Evolutionary conservation across 495 filamentous ascomycete genomes (phyloP), one percentile per base, ranked within the genome.

Genomic region (Ascodesmis nigricans): DNA sequence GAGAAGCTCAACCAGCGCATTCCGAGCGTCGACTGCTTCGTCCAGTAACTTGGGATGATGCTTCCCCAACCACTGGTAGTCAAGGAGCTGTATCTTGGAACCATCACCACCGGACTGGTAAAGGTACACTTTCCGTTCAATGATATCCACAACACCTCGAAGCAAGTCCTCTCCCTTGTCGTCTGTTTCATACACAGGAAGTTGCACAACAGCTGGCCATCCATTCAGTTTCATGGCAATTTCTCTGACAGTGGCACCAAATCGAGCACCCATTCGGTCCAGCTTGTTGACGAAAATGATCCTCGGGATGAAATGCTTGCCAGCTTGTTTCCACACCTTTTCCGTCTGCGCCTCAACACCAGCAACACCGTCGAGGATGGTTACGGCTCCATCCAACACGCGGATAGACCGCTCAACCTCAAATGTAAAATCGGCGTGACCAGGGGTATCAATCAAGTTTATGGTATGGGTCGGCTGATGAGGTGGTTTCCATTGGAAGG

Each of bases 271-370:
- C 40, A 90, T 79, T 21, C 90, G 73, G 47, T 99, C 90, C 8
- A 99, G 68, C 53, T 99, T 99, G 57, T 99, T 99, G 44, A 95
- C 64, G 40, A 75, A 99, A 29, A 91, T 62, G 19, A 95, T 66
- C 16, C 81, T 61, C 8, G 90, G 90, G 22, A 95, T 95, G 6
- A 59, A 62, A 45, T 87, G 91, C 6, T 67, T 67, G 32, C 71
- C 75, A 1, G 90, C 87, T 36, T 93, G 87, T 7, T 68, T 56
- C 87, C 90, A 99, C 4, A 99, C 90, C 43, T 91, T 75, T 54
- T 99, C 90, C 0, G 90, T 99, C 54, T 95, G 90, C 1, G 90
- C 84, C 52, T 99, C 90, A 13, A 99, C 87, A 1, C 90, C 90
- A 38, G 91, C 84, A 26, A 99, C 90, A 5, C 80, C 81, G 42